phyloP scores from a whole-genome alignment of 1,284 basidiomycete species.

The Cystobasidium pallidum region DNA sequence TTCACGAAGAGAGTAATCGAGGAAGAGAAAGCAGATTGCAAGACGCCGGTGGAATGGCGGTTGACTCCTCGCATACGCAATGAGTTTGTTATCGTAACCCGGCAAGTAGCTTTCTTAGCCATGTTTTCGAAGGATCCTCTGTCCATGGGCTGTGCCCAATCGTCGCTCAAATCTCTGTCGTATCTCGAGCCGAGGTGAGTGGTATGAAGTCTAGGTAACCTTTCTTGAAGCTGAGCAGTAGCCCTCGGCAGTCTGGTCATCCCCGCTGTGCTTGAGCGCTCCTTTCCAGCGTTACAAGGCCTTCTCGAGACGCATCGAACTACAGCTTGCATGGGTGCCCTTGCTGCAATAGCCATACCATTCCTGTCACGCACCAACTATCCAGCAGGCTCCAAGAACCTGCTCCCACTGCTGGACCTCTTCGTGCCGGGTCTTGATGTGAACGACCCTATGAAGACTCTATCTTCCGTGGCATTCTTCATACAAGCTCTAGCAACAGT shows the following conservation, averaged over 20 bases:
- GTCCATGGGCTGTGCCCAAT: conserved; percentile 60
- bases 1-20: conserved; percentile 81
- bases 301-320: conserved; percentile 95
- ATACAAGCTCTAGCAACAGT: conserved; percentile 59
- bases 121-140: conserved; percentile 85
- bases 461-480: conserved; percentile 58
- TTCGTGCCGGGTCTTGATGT: conserved; percentile 90
- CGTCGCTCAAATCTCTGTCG: conserved; percentile 71
- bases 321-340: conserved; percentile 82
- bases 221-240: background rate
- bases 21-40: conserved; percentile 78
- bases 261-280: conserved; percentile 88
- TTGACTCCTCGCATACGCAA: conserved; percentile 81
- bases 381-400: conserved; percentile 81
- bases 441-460: conserved; percentile 92
- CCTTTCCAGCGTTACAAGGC: conserved; percentile 85
- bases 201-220: conserved; percentile 54
- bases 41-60: conserved; percentile 73
- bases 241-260: conserved; percentile 67
- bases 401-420: conserved; percentile 84
- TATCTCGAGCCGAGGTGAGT: conserved; percentile 72
- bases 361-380: conserved; percentile 76
- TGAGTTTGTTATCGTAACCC: conserved; percentile 78
- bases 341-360: conserved; percentile 78
- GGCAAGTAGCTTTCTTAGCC: conserved; percentile 84